Evolutionary conservation across 2,329 filamentous ascomycete genomes (phyloP).

Genomic region (Neonectria hederae): DNA sequence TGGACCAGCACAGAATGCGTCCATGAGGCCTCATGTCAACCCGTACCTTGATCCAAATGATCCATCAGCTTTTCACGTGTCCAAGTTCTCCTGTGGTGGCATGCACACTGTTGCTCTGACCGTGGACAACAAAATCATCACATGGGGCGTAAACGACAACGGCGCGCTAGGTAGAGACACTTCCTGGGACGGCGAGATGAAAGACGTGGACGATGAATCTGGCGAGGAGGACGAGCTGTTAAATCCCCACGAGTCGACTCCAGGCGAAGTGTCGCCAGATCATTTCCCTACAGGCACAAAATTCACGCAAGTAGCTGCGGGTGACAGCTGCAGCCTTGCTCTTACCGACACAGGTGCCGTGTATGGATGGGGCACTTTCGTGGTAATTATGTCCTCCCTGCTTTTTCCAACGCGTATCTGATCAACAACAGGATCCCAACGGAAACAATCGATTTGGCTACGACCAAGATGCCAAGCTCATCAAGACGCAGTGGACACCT

Average conservation of each 20-base stretch:
- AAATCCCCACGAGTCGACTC: slow-evolving; percentile 68
- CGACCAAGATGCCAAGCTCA: slow-evolving; percentile 45
- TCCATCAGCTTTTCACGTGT: slow-evolving; percentile 51
- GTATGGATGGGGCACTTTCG: slow-evolving; percentile 82
- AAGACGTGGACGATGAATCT: slow-evolving; percentile 57
- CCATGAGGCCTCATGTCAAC: slow-evolving; percentile 15
- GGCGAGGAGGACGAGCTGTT: slow-evolving; percentile 47
- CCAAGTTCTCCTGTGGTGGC: slow-evolving; percentile 75
- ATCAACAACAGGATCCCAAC: slow-evolving; percentile 39
- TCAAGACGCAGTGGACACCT: slow-evolving; percentile 46
- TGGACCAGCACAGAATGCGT: slow-evolving; percentile 7
- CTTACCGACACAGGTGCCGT: slow-evolving; percentile 74
- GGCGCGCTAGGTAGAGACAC: slow-evolving; percentile 77
- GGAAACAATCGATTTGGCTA: slow-evolving; percentile 62
- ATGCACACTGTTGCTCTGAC: slow-evolving; percentile 82
- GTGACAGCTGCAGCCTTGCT: slow-evolving; percentile 75
- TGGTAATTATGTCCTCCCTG: slow-evolving; percentile 53
- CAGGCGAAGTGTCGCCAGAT: slow-evolving; percentile 63
- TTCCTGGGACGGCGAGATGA: slow-evolving; percentile 66
- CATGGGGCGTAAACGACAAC: slow-evolving; percentile 86
- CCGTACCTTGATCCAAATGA: slow-evolving; percentile 32
- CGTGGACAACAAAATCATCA: slow-evolving; percentile 77
- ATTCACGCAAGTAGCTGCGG: slow-evolving; percentile 67
- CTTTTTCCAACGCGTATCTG: neutral
- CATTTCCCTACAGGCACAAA: slow-evolving; percentile 64